Base-by-base conservation (phyloP, 768 basidiomycete genomes). In the Kwoniella shandongensis region DNA sequence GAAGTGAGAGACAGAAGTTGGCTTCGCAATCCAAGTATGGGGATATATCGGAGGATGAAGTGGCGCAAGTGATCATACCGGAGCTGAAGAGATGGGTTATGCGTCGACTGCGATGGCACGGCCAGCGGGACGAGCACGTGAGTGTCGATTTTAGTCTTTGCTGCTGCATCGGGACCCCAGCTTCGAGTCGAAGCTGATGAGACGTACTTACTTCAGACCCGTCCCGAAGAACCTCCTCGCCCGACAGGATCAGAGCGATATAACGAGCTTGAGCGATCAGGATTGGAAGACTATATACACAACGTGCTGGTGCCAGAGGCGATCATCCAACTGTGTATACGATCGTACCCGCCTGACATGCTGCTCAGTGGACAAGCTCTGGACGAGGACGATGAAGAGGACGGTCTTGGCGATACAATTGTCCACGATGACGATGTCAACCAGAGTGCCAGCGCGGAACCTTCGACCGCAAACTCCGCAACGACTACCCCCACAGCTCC, bases 31-130 rank as follows among this genome's bases (percentile, higher is more conserved):
- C 18, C 0, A 15, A 22, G 42, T 62, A 56, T 53, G 72, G 72
- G 0, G 70, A 71, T 48, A 58, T 69, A 4, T 4, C 22, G 13
- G 51, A 57, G 35, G 50, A 62, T 1, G 62, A 67, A n/a, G 32
- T 64, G 3, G 57, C 52, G 3, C 49, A 63, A 2, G 45, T 65
- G 5, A 51, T 71, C 27, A 26, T 74, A 5, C 70, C 72, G 2
- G 67, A 71, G 46, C 41, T 74, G 44, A 36, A 48, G 46, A 39
- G 72, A 38, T 74, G 69, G 69, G 67, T 60, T 29, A 35, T 68
- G 22, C 36, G 32, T 6, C 7, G 32, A 35, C 5, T 20, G n/a
- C 41, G n/a, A n/a, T n/a, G 41, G n/a, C 22, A n/a, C 20, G 50
- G 52, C 15, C 30, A 41, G 18, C 25, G 25, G 38, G 25, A 26